phyloP scores from a whole-genome alignment of 1,284 basidiomycete species.

The Coniferiporia weirii region DNA sequence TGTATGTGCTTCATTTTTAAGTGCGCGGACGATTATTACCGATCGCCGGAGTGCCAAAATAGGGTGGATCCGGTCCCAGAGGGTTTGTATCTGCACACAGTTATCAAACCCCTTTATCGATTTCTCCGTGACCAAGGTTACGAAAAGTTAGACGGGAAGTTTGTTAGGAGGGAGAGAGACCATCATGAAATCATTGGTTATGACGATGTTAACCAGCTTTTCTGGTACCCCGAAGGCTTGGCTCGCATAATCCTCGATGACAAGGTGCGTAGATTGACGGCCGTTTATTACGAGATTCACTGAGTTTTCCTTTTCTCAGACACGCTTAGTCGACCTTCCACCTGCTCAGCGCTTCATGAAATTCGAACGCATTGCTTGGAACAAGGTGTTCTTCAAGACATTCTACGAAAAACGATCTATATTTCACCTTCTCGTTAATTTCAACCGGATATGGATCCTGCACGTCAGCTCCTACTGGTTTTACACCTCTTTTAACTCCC shows the following conservation, averaged over 20 bases:
- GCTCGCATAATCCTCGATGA: constrained; percentile 87
- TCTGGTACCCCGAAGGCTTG: constrained; percentile 99
- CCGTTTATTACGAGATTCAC: background rate
- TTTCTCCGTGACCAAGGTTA: constrained; percentile 98
- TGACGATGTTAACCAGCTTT: constrained; percentile 98
- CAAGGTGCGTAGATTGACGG: constrained; percentile 48
- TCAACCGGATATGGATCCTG: constrained; percentile 95
- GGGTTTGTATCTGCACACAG: constrained; percentile 87
- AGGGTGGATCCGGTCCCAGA: constrained; percentile 91
- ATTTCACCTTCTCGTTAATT: constrained; percentile 91
- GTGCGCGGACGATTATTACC: constrained; percentile 99
- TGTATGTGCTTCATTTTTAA: constrained; percentile 99
- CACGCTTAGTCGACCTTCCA: constrained; percentile 83
- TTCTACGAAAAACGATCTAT: constrained; percentile 93
- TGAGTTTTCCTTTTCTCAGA: constrained; percentile 37
- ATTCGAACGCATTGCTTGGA: constrained; percentile 88
- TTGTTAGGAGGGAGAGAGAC: constrained; percentile 90
- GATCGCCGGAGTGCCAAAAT: constrained; percentile 97
- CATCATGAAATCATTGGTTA: constrained; percentile 97
- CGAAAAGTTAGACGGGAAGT: constrained; percentile 93
- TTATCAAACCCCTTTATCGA: constrained; percentile 93
- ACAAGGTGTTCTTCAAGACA: constrained; percentile 93
- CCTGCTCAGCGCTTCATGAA: constrained; percentile 90
- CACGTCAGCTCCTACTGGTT: constrained; percentile 91
- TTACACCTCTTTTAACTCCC: constrained; percentile 94